Conservation (phyloP, 495 filamentous ascomycete species). For the Talaromyces ruber region DNA sequence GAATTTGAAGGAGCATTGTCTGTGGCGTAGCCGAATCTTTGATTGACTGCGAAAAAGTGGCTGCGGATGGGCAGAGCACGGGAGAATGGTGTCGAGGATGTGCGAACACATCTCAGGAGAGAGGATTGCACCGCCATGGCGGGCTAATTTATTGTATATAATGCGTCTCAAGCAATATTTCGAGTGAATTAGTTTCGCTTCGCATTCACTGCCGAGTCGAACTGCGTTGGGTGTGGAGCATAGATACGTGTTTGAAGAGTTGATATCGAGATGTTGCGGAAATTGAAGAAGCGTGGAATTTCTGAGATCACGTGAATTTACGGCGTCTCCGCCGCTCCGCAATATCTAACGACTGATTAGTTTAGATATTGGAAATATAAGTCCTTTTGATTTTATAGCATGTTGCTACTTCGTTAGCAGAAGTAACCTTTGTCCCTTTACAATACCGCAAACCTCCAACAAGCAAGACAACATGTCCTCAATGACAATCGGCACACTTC, state of each 20-base stretch:
- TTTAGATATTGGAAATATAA: too few species aligned
- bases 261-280: background rate
- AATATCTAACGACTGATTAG: background rate
- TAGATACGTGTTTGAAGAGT: background rate
- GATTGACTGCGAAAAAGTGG: background rate
- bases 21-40: background rate
- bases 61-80: background rate
- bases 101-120: background rate
- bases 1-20: background rate
- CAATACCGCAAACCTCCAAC: background rate
- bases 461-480: constrained; percentile 39
- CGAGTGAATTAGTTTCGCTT: background rate
- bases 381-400: too few species aligned
- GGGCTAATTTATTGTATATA: background rate
- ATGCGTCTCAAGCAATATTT: background rate
- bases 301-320: background rate
- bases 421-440: background rate
- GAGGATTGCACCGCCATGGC: constrained; percentile 1
- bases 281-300: background rate
- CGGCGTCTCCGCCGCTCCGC: background rate
- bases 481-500: constrained; percentile 49
- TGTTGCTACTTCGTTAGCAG: too few species aligned
- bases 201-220: background rate
- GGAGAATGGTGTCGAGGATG: background rate
- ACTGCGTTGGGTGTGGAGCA: background rate